Evolutionary conservation across 73 alveolate genomes (phyloP).

Genomic region (Strombidium stylifer): DNA sequence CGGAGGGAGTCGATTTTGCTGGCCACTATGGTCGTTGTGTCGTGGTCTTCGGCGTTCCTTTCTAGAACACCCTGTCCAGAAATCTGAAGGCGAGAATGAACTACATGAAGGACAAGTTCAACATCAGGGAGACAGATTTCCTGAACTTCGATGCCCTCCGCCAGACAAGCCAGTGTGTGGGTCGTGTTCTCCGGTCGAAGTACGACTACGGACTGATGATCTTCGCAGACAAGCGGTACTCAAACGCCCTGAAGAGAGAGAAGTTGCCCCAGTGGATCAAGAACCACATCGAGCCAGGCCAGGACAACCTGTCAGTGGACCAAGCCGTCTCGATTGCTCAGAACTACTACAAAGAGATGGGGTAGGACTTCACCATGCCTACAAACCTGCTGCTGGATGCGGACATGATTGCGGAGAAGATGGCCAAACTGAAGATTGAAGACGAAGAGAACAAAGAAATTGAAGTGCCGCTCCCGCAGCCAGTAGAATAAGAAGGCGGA

Average conservation of each 20-base stretch:
- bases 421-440: neutral
- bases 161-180: constrained; percentile 76
- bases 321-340: constrained; percentile 67
- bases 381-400: constrained; percentile 18
- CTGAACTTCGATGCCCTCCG: constrained; percentile 90
- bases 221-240: constrained; percentile 81
- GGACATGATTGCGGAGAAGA: constrained; percentile 8
- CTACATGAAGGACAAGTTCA: constrained; percentile 72
- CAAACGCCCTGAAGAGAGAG: constrained; percentile 64
- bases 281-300: constrained; percentile 58
- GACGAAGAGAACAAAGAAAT: too few relatives aligned
- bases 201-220: constrained; percentile 79
- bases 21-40: constrained; percentile 85
- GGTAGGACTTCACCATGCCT: constrained; percentile 64
- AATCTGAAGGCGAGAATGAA: constrained; percentile 73
- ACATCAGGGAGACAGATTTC: constrained; percentile 79
- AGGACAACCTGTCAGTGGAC: constrained; percentile 63
- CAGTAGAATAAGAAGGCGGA: too few relatives aligned
- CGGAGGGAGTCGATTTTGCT: constrained; percentile 84
- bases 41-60: constrained; percentile 86
- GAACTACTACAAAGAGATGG: constrained; percentile 74
- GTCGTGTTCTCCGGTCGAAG: constrained; percentile 77
- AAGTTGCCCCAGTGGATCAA: constrained; percentile 78
- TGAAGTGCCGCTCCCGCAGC: too few relatives aligned
- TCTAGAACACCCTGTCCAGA: constrained; percentile 67